A percentile compares a stretch with the other conserved stretches of the same genome.
Conservation (phyloP, 2,329 filamentous ascomycete genomes). For the Penicillium sp. region DNA sequence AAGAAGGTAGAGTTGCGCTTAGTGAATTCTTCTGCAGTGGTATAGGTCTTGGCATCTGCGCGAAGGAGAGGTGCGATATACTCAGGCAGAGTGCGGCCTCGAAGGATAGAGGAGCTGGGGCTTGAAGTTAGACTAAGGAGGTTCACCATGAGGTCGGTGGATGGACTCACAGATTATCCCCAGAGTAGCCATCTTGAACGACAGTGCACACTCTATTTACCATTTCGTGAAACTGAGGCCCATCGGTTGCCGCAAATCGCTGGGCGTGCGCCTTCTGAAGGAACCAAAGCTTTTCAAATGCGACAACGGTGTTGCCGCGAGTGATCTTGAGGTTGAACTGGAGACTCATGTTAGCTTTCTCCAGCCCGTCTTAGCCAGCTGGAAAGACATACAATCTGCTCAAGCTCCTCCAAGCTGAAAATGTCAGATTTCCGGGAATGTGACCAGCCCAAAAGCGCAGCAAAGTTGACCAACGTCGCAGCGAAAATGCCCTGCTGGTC, state of each 20-base stretch:
- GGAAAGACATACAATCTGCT: conserved; percentile 60
- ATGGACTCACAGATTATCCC: conserved; percentile 34
- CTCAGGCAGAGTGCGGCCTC: conserved; percentile 42
- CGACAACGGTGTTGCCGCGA: conserved; percentile 82
- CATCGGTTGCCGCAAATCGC: conserved; percentile 49
- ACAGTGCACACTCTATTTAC: conserved; percentile 36
- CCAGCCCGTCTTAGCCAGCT: background rate
- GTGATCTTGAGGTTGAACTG: conserved; percentile 87
- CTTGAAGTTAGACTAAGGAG: conserved; percentile 1
- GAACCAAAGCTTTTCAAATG: conserved; percentile 75
- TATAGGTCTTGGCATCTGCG: conserved; percentile 60
- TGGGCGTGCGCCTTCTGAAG: conserved; percentile 73
- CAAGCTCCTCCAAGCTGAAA: conserved; percentile 70
- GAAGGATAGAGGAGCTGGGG: conserved; percentile 31
- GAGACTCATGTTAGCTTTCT: conserved; percentile 24
- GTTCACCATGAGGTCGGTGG: background rate
- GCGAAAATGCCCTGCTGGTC: conserved; percentile 62
- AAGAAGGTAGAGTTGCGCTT: conserved; percentile 63
- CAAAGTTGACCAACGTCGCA: conserved; percentile 74
- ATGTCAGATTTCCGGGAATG: conserved; percentile 69
- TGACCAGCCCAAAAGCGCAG: conserved; percentile 82
- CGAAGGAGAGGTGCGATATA: conserved; percentile 56
- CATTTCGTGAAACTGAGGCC: conserved; percentile 45
- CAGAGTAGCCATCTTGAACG: conserved; percentile 27
- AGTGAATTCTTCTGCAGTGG: conserved; percentile 58